These are phyloP conservation scores for Monilinia fructicola DNA, from an alignment of 2,329 filamentous ascomycete genomes.

Conservation along the genomic window DNA sequence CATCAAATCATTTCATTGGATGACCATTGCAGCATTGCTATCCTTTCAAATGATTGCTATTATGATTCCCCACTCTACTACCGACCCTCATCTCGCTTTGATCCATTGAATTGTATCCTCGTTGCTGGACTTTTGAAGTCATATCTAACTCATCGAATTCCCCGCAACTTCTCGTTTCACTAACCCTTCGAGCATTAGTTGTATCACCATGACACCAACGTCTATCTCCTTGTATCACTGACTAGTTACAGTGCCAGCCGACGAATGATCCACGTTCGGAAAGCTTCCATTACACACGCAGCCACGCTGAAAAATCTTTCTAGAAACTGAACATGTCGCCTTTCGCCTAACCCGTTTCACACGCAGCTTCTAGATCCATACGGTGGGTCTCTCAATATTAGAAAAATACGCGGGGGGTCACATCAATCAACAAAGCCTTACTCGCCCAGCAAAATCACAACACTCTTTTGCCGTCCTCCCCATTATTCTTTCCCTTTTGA, in stretches of 20 bases:
- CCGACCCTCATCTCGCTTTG: conserved; percentile 8
- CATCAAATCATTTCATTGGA: neutral
- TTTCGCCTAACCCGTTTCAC: neutral
- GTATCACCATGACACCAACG: neutral
- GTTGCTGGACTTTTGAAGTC: neutral
- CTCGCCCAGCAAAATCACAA: neutral
- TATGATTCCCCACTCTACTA: neutral
- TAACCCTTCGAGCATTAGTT: neutral
- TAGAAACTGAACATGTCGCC: conserved; percentile 5
- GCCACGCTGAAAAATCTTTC: conserved; percentile 9
- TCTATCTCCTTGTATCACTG: neutral
- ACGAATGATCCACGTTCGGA: neutral
- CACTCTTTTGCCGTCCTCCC: too few species aligned
- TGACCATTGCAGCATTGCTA: neutral
- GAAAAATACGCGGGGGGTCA: neutral
- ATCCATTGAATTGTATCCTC: neutral
- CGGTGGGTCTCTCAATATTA: neutral
- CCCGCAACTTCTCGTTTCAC: conserved; percentile 12
- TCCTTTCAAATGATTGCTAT: neutral
- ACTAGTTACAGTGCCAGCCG: neutral
- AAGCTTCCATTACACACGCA: conserved; percentile 13
- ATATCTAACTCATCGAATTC: conserved; percentile 1
- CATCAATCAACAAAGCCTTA: neutral
- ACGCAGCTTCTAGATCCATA: neutral
- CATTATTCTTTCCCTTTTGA: neutral